Conservation (phyloP, 169 alveolate species). For the Cryptosporidium meleagridis region DNA sequence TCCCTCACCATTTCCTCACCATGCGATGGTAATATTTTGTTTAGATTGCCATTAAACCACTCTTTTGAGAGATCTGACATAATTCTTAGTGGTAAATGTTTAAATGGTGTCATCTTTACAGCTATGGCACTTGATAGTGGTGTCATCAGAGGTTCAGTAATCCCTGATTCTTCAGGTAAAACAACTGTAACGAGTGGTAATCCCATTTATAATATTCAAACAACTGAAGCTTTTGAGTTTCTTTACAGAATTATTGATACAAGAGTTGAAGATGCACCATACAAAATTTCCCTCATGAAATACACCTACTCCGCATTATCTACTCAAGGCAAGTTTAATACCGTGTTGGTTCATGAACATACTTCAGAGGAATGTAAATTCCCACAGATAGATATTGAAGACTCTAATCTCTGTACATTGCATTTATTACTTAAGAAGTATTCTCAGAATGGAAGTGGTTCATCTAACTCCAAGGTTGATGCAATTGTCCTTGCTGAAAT, state of each 20-base stretch:
- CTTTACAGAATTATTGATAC: slow-evolving; percentile 1
- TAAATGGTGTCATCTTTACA: slow-evolving; percentile 7
- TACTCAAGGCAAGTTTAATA: not conserved
- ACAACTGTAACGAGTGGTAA: not conserved
- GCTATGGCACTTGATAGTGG: slow-evolving; percentile 11
- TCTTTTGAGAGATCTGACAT: slow-evolving; percentile 34
- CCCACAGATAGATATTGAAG: not conserved
- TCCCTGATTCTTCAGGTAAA: not conserved
- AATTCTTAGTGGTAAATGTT: slow-evolving; percentile 8
- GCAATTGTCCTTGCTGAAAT: not conserved
- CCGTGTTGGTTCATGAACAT: not conserved
- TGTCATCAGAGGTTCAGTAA: not conserved
- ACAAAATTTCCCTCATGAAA: not conserved
- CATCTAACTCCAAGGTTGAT: not conserved
- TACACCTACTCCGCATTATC: not conserved
- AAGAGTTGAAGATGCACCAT: not conserved
- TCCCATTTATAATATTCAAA: slow-evolving; percentile 1
- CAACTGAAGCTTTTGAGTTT: not conserved
- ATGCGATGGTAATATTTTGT: not conserved
- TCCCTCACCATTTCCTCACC: slow-evolving; percentile 17
- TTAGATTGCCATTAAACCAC: not conserved
- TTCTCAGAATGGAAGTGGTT: not conserved
- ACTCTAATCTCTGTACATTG: not conserved
- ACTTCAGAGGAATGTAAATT: not conserved
- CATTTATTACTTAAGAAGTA: not conserved